Conservation (phyloP, 2,329 filamentous ascomycete genomes). For the Colletotrichum agaves region DNA sequence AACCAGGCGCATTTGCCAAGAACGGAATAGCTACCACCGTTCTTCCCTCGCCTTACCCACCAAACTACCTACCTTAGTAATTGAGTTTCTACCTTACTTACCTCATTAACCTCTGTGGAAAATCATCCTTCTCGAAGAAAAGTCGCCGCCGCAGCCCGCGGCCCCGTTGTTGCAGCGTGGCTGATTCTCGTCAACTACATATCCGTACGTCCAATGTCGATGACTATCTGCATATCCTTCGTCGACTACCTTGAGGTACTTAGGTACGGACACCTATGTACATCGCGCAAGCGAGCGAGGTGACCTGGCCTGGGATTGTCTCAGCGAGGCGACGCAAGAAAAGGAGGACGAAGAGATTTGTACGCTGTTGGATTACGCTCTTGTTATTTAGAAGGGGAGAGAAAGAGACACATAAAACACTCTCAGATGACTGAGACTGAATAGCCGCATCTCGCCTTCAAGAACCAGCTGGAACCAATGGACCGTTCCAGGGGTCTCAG, state of each 20-base stretch:
- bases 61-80: conserved; percentile 17
- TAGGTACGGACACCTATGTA: no score
- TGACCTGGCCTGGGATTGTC: conserved; percentile 2
- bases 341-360: background rate
- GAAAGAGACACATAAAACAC: conserved; percentile 6
- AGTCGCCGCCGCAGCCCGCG: background rate
- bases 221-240: conserved; percentile 11
- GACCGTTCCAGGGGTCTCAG: conserved; percentile 15
- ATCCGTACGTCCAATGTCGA: conserved; percentile 6
- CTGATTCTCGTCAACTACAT: background rate
- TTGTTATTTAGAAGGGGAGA: background rate
- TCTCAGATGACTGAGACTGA: background rate
- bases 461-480: conserved; percentile 12
- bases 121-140: background rate
- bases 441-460: conserved; percentile 18
- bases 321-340: background rate
- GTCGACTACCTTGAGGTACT: background rate
- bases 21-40: background rate
- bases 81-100: conserved; percentile 29
- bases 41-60: conserved; percentile 17
- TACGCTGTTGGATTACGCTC: background rate
- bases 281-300: background rate
- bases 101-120: conserved; percentile 11
- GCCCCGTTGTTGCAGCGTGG: background rate
- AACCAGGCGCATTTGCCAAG: conserved; percentile 14